Conservation (phyloP, 225 moss, liverwort and hornwort species). For the Pseudisothecium myosuroides region DNA sequence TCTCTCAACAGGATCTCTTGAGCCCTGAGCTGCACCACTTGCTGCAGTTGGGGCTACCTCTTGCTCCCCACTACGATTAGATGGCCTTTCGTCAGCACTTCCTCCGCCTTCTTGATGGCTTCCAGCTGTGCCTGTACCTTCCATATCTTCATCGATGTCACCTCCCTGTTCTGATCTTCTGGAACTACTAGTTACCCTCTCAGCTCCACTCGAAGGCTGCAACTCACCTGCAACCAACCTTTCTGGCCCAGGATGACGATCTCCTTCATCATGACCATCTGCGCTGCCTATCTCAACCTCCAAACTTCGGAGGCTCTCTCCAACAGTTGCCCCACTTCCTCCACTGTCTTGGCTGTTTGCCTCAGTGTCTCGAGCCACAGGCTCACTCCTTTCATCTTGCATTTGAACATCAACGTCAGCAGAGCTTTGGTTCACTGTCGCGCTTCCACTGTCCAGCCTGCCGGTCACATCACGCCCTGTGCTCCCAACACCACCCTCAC, state of each 20-base stretch:
- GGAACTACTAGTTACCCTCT: conserved; percentile 26
- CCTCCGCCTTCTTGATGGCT: conserved; percentile 35
- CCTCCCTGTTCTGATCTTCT: conserved; percentile 46
- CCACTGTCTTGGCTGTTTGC: conserved; percentile 92
- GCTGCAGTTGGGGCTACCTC: conserved; percentile 22
- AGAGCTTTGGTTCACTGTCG: conserved; percentile 24
- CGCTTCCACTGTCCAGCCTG: conserved; percentile 24
- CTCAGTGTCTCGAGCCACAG: conserved; percentile 48
- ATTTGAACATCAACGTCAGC: conserved; percentile 76
- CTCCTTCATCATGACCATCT: conserved; percentile 83
- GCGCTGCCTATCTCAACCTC: conserved; percentile 96
- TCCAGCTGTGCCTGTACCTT: conserved; percentile 44
- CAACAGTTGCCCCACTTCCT: conserved; percentile 90
- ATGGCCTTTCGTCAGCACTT: conserved; percentile 22
- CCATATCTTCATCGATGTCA: conserved; percentile 84
- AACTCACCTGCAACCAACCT: conserved; percentile 42
- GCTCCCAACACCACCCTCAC: conserved; percentile 23
- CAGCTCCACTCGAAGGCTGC: conserved; percentile 38
- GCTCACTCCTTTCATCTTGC: conserved; percentile 86
- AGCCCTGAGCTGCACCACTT: conserved; percentile 10
- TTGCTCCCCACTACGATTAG: conserved; percentile 18
- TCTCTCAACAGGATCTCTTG: conserved; percentile 3
- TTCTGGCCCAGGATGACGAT: conserved; percentile 65
- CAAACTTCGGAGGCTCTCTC: conserved; percentile 91
- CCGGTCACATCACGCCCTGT: conserved; percentile 13